Evolutionary conservation across 2,329 filamentous ascomycete genomes (phyloP).

Genomic region (Nothopassalora personata): DNA sequence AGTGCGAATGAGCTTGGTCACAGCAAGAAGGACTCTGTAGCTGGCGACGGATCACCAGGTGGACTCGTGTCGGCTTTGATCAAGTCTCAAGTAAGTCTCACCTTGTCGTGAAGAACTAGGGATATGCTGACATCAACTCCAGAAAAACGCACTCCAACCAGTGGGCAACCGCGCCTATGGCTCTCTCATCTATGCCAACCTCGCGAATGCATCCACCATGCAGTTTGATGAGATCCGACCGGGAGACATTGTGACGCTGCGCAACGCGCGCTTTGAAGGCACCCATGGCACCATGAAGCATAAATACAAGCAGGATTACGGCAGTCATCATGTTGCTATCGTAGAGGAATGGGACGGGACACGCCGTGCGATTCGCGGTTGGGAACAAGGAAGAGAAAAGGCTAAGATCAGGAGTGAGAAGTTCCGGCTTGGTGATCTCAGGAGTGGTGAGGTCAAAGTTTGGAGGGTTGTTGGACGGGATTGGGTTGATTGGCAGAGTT

Average conservation of each 20-base stretch:
- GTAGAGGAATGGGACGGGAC: slow-evolving; percentile 97
- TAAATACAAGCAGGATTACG: slow-evolving; percentile 81
- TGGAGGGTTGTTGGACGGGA: slow-evolving; percentile 90
- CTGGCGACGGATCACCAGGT: slow-evolving; percentile 78
- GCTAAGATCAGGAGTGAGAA: slow-evolving; percentile 84
- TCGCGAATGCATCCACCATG: slow-evolving; percentile 86
- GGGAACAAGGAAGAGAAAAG: slow-evolving; percentile 92
- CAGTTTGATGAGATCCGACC: slow-evolving; percentile 89
- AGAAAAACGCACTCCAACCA: slow-evolving; percentile 69
- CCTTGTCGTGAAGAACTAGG: neutral
- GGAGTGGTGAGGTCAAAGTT: slow-evolving; percentile 91
- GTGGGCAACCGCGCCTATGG: slow-evolving; percentile 88
- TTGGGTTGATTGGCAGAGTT: slow-evolving; percentile 80
- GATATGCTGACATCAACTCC: slow-evolving; percentile 20
- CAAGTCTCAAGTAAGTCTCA: slow-evolving; percentile 6
- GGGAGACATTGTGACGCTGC: slow-evolving; percentile 87
- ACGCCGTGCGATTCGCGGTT: slow-evolving; percentile 93
- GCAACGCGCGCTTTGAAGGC: slow-evolving; percentile 90
- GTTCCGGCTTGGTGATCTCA: slow-evolving; percentile 85
- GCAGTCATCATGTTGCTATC: slow-evolving; percentile 70
- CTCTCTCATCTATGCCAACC: slow-evolving; percentile 86
- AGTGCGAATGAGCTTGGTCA: slow-evolving; percentile 60
- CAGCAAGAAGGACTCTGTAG: slow-evolving; percentile 69
- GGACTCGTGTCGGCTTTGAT: slow-evolving; percentile 75
- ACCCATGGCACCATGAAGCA: slow-evolving; percentile 83